Conservation (phyloP, 352 stramenopile genomes). For the Pythium sukuiense region DNA sequence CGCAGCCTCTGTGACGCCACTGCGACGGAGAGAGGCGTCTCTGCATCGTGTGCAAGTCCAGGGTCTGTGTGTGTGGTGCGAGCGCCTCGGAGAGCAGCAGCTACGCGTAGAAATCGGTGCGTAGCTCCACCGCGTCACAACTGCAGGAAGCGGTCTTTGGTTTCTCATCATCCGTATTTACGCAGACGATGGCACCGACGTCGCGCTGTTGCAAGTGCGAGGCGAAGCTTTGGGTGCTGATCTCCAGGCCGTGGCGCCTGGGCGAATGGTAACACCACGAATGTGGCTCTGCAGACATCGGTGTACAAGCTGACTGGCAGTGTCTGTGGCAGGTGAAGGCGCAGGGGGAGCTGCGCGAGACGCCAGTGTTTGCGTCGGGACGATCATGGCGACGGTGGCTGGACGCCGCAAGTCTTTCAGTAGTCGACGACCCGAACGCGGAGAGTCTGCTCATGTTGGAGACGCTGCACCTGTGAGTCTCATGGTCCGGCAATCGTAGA, state of each 20-base stretch:
- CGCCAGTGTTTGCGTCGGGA: conserved; percentile 18
- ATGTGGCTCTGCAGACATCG: neutral
- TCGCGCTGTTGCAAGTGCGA: conserved; percentile 25
- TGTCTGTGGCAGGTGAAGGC: conserved; percentile 8
- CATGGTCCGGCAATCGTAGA: neutral
- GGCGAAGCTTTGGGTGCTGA: conserved; percentile 13
- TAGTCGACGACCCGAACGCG: conserved; percentile 53
- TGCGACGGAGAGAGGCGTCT: neutral
- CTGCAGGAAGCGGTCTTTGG: neutral
- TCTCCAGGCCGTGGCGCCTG: conserved; percentile 4
- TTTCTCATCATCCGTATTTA: neutral
- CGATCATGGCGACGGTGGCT: conserved; percentile 28
- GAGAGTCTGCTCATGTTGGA: conserved; percentile 68
- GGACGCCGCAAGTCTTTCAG: conserved; percentile 31
- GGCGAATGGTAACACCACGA: conserved; percentile 9
- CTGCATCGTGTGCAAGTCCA: conserved; percentile 21
- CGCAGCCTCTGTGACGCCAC: neutral
- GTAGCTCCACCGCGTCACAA: neutral
- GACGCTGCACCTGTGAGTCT: conserved; percentile 48
- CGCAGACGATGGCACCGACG: conserved; percentile 27
- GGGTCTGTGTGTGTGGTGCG: conserved; percentile 21
- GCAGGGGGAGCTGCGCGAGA: conserved; percentile 14
- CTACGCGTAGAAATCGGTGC: conserved; percentile 22
- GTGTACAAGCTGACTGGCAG: neutral
- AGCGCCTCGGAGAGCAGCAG: conserved; percentile 11